A percentile compares a stretch with the other conserved stretches of the same genome.
Conservation (phyloP, 169 alveolate species). For the Perkinsus chesapeaki region DNA sequence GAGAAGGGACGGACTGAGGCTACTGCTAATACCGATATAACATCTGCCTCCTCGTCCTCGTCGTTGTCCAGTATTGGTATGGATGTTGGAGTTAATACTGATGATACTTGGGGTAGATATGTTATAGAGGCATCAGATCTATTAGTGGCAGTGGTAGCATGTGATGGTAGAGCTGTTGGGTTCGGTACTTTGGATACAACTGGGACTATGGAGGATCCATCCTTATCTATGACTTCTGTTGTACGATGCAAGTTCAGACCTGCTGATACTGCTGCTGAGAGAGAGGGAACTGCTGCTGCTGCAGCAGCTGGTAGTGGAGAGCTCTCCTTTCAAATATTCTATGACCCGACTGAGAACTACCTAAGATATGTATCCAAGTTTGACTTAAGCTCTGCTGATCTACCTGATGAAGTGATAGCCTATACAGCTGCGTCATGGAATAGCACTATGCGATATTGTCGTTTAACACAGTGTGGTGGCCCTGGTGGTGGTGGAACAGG, state of each 20-base stretch:
- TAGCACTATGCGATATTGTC: not conserved
- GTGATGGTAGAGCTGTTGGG: not conserved
- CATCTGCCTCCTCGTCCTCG: too few relatives aligned
- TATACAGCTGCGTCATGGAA: not conserved
- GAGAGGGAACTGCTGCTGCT: too few relatives aligned
- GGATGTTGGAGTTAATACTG: not conserved
- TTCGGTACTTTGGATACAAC: not conserved
- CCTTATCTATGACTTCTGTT: not conserved
- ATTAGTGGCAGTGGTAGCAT: not conserved
- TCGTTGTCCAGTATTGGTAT: not conserved
- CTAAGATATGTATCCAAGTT: not conserved
- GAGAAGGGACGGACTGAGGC: not conserved
- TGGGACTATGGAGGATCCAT: not conserved
- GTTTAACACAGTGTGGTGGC: not conserved
- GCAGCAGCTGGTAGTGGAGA: not conserved
- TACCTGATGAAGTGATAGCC: not conserved
- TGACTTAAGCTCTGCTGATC: not conserved
- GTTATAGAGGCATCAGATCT: not conserved
- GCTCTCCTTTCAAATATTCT: not conserved
- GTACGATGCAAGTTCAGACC: not conserved
- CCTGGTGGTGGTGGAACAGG: not conserved
- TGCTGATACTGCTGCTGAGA: not conserved
- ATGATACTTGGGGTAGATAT: not conserved
- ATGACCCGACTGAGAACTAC: not conserved
- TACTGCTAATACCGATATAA: not conserved